phyloP scores from a whole-genome alignment of 1,139 yeast species.

The Meyerozyma athensensis region DNA sequence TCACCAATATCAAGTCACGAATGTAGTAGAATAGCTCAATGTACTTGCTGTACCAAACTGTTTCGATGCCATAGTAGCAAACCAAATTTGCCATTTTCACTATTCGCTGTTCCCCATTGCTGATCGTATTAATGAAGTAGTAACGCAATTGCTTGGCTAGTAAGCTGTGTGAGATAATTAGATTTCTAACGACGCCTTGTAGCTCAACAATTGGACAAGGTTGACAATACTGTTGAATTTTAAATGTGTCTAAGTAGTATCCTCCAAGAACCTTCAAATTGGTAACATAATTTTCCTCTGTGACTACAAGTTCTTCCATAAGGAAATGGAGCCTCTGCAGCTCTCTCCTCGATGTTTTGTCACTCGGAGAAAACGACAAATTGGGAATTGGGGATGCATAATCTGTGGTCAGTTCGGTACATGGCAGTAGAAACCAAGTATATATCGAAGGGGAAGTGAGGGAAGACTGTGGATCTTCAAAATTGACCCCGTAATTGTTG shows the following conservation, averaged over 20 bases:
- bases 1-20: neutral
- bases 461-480: neutral
- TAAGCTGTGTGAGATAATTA: constrained; percentile 24
- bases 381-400: constrained; percentile 11
- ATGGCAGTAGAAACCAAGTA: neutral
- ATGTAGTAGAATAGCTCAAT: neutral
- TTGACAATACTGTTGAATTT: constrained; percentile 17
- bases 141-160: constrained; percentile 23
- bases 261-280: constrained; percentile 36
- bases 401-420: constrained; percentile 5
- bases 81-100: constrained; percentile 25
- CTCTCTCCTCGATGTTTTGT: constrained; percentile 1
- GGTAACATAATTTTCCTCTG: constrained; percentile 43
- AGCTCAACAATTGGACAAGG: constrained; percentile 23
- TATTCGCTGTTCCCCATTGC: constrained; percentile 37
- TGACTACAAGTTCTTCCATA: constrained; percentile 43
- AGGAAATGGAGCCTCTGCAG: constrained; percentile 27
- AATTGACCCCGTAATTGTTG: neutral
- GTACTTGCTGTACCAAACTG: constrained; percentile 6
- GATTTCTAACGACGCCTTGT: constrained; percentile 14
- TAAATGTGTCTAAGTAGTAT: constrained; percentile 32
- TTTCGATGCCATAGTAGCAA: constrained; percentile 8
- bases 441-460: neutral
- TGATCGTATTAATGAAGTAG: constrained; percentile 23
- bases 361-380: constrained; percentile 12